These are phyloP conservation scores for Lodderomyces pseudojiufengensis DNA, from an alignment of 1,139 yeast genomes.

Conservation along the genomic window DNA sequence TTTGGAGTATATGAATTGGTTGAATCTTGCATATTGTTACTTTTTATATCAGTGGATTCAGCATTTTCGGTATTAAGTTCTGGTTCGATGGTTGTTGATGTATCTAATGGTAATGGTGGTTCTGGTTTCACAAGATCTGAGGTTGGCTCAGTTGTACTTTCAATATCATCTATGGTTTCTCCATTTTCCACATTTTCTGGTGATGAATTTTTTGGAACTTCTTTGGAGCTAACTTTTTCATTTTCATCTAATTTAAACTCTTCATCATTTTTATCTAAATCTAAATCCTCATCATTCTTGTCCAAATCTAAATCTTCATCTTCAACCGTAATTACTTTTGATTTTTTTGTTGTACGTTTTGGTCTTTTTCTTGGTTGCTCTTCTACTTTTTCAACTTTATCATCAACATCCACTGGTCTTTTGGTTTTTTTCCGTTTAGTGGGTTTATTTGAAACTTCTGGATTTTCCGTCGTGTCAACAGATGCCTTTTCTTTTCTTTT, in stretches of 20 bases:
- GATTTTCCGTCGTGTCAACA: neutral
- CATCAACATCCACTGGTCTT: too few species aligned
- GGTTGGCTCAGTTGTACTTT: neutral
- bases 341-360: too few species aligned
- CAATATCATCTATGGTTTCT: neutral
- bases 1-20: constrained; percentile 1
- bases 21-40: neutral
- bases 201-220: neutral
- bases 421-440: too few species aligned
- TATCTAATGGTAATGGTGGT: neutral
- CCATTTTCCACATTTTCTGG: constrained; percentile 1
- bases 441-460: too few species aligned
- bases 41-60: neutral
- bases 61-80: neutral
- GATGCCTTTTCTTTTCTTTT: neutral
- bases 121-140: neutral
- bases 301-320: too few species aligned
- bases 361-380: too few species aligned
- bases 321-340: too few species aligned
- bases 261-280: neutral
- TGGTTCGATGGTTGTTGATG: neutral
- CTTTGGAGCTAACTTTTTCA: neutral
- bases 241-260: neutral
- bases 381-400: too few species aligned
- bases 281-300: neutral